Conservation (phyloP, 108 stramenopile genomes). For the Fistulifera pelliculosa region DNA sequence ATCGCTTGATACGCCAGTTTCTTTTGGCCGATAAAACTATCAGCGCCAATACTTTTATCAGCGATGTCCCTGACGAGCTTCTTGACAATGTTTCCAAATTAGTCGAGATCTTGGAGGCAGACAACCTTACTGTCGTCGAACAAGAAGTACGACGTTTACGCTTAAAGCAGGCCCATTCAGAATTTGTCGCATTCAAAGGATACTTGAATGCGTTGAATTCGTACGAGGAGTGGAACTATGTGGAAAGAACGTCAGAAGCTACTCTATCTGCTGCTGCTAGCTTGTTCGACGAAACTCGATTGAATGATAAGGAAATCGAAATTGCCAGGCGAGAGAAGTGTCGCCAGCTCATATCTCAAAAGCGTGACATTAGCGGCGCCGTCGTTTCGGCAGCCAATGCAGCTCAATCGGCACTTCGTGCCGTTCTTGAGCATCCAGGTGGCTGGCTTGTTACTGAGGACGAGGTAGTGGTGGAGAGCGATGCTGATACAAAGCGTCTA, state of each 20-base stretch:
- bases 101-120: not conserved
- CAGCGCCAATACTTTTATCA: conserved; percentile 20
- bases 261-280: not conserved
- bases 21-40: conserved; percentile 35
- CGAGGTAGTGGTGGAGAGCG: conserved; percentile 12
- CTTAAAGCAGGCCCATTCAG: conserved; percentile 8
- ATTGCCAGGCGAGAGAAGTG: conserved; percentile 40
- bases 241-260: conserved; percentile 10
- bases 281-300: conserved; percentile 8
- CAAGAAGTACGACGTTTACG: conserved; percentile 3
- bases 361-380: conserved; percentile 6
- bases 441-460: conserved; percentile 58
- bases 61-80: conserved; percentile 25
- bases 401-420: conserved; percentile 33
- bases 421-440: conserved; percentile 51
- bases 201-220: conserved; percentile 34
- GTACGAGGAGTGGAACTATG: conserved; percentile 28
- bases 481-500: conserved; percentile 17
- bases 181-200: conserved; percentile 19
- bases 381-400: conserved; percentile 16
- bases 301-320: conserved; percentile 28
- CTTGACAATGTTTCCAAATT: conserved; percentile 7
- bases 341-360: conserved; percentile 24
- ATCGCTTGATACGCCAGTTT: conserved; percentile 56
- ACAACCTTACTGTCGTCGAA: conserved; percentile 1